Conservation (phyloP, 179 eudicot genomes). For the Pouteria campechiana region DNA sequence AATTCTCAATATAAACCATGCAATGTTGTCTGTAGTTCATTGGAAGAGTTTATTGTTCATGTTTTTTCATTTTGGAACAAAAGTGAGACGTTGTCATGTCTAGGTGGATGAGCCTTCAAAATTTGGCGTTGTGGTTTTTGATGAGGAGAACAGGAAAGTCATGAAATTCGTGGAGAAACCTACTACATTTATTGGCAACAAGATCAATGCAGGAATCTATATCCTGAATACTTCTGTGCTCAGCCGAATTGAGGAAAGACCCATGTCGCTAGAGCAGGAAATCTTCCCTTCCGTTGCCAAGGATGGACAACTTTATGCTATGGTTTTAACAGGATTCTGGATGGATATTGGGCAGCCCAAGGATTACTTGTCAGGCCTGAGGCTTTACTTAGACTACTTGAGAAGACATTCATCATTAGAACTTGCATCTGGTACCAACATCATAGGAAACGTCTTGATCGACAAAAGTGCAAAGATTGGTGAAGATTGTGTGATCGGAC, state of each 20-base stretch:
- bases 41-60: too few species aligned
- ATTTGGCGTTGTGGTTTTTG: slow-evolving; percentile 89
- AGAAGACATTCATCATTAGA: slow-evolving; percentile 52
- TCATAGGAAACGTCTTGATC: slow-evolving; percentile 71
- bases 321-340: slow-evolving; percentile 91
- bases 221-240: slow-evolving; percentile 73
- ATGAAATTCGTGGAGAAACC: slow-evolving; percentile 89
- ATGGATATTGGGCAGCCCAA: slow-evolving; percentile 96
- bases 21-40: too few species aligned
- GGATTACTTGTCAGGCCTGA: slow-evolving; percentile 76
- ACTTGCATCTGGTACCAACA: slow-evolving; percentile 54
- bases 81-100: too few species aligned
- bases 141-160: slow-evolving; percentile 77
- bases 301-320: slow-evolving; percentile 54
- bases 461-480: slow-evolving; percentile 82
- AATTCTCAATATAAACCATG: too few species aligned
- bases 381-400: slow-evolving; percentile 70
- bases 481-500: slow-evolving; percentile 90
- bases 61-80: too few species aligned
- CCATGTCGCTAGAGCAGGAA: slow-evolving; percentile 89
- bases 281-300: slow-evolving; percentile 73
- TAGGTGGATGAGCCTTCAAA: slow-evolving; percentile 96
- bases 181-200: slow-evolving; percentile 81
- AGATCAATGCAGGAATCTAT: slow-evolving; percentile 86
- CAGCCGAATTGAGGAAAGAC: slow-evolving; percentile 64